Evolutionary conservation across 306 rosid genomes (phyloP), one percentile per base, ranked within the genome.

Genomic region (Trichosanthes cucumerina): DNA sequence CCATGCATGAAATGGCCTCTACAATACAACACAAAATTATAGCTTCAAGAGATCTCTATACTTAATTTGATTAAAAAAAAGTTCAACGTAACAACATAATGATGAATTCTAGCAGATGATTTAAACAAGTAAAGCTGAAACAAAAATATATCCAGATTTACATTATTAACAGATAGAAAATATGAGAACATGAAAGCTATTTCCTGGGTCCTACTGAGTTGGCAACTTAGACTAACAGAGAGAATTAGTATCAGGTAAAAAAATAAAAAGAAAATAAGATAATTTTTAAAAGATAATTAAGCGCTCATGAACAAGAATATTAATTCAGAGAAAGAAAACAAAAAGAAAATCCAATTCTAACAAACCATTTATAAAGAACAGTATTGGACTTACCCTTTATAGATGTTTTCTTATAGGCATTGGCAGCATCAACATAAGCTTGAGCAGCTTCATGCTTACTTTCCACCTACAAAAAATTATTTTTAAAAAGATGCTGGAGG

Each of bases 391-490:
- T 83, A 92, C 98, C 98, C 13, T 83, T 88, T 39, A 84, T 81
- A 81, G 86, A 79, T 54, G 89, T 84, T 82, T 95, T 95, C 88
- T 95, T 95, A 71, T 91, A 95, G 90, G 96, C 87, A 84, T 95
- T 96, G 16, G 91, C 97, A 78, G 98, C 97, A 74, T 95, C 99
- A 83, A 90, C 91, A 79, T 88, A 89, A 80, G 99, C 91, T 79
- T 90, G 91, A 76, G 99, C 90, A 38, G 98, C 98, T 85, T 95
- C 99, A 71, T 95, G 99, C 83, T 92, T 91, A 84, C 97, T 96
- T 66, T 96, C 99, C 83, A 78, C 76, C 99, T 95, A 82, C n/a
- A 87, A 71, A 70, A 82, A 58, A 83, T 71, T 10, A 36, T 12
- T 12, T 43, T 36, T 28, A 80, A 62, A 6, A 19, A 12, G 69